Percentiles rank a stretch among this genome's conserved stretches.
Conservation (phyloP, 805 yeast species). For the Tetrapisispora pingtungensis region DNA sequence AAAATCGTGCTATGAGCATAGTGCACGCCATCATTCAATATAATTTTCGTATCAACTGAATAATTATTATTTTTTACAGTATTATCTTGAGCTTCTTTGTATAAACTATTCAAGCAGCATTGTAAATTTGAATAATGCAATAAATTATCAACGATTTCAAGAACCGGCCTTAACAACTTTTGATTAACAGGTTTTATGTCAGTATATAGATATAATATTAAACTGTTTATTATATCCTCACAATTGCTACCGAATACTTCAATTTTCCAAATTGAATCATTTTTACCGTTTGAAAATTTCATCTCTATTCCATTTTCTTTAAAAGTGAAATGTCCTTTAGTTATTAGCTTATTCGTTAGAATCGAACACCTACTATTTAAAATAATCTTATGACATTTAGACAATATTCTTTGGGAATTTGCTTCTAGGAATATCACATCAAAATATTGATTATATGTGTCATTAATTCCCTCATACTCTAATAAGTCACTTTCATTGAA, state of each 20-base stretch:
- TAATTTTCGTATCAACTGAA: conserved; percentile 35
- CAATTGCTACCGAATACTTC: conserved; percentile 1
- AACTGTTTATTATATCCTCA: conserved; percentile 3
- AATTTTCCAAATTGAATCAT: conserved; percentile 4
- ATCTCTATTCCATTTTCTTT: conserved; percentile 5
- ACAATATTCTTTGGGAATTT: too few relatives aligned
- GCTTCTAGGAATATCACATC: conserved; percentile 14
- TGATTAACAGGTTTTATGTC: conserved; percentile 12
- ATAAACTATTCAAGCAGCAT: conserved; percentile 3
- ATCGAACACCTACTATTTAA: conserved; percentile 11
- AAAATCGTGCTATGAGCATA: conserved; percentile 44
- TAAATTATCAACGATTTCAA: conserved; percentile 14
- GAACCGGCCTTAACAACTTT: conserved; percentile 6
- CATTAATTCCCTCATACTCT: background rate
- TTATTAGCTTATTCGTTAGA: conserved; percentile 5
- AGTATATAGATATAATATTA: conserved; percentile 20
- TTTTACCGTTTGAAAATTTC: background rate
- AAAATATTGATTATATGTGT: background rate
- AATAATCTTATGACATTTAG: conserved; percentile 19
- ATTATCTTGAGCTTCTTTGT: background rate
- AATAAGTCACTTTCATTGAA: background rate
- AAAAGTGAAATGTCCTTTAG: conserved; percentile 1
- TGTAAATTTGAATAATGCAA: conserved; percentile 12
- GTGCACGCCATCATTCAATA: conserved; percentile 37
- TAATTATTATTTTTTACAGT: background rate